Evolutionary conservation across 768 basidiomycete species (phyloP).

Genomic region (Macrocybe gigantea): DNA sequence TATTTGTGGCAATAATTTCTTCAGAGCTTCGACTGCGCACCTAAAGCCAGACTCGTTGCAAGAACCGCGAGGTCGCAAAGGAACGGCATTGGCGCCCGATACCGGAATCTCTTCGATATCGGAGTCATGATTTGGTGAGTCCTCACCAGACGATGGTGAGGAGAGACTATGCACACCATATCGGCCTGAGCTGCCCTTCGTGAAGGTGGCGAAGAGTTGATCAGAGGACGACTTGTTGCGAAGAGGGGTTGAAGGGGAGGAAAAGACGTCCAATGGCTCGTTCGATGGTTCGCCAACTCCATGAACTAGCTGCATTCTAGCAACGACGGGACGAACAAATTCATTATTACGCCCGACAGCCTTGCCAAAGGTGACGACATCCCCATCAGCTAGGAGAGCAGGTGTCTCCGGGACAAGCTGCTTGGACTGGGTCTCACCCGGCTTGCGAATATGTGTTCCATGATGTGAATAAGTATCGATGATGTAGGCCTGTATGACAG

Average conservation of each 20-base stretch:
- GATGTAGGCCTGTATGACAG: constrained; percentile 51
- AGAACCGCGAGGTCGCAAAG: constrained; percentile 12
- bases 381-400: constrained; percentile 56
- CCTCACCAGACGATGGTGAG: constrained; percentile 40
- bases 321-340: constrained; percentile 58
- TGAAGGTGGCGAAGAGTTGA: constrained; percentile 6
- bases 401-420: constrained; percentile 51
- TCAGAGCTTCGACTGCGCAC: constrained; percentile 19
- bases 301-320: constrained; percentile 51
- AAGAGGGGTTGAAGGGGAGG: constrained; percentile 2
- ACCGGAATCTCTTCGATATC: constrained; percentile 51
- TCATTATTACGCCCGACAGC: constrained; percentile 58
- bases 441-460: constrained; percentile 61
- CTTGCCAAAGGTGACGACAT: constrained; percentile 74
- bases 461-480: constrained; percentile 72
- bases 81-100: constrained; percentile 15
- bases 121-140: constrained; percentile 35
- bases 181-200: constrained; percentile 40
- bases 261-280: constrained; percentile 3
- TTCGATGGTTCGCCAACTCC: constrained; percentile 22
- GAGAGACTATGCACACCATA: constrained; percentile 52
- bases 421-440: constrained; percentile 41
- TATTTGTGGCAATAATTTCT: constrained; percentile 21
- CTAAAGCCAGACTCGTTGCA: constrained; percentile 3
- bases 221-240: constrained; percentile 1